These are phyloP conservation scores for Sherardia arvensis DNA, from an alignment of 257 asterid species.

Conservation along the genomic window DNA sequence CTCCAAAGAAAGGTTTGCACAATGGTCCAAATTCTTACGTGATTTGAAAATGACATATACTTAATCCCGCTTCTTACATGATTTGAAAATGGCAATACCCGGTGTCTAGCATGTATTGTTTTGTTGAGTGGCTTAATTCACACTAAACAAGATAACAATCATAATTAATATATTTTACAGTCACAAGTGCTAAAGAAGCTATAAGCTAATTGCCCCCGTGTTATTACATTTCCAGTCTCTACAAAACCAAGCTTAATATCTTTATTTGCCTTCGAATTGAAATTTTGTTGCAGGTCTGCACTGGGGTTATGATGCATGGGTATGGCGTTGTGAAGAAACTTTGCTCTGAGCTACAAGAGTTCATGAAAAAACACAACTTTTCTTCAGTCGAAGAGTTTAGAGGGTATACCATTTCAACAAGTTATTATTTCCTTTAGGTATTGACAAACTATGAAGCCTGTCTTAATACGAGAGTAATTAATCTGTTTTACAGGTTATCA, in stretches of 20 bases:
- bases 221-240: no score
- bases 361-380: constrained; percentile 72
- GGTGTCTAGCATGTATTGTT: neutral
- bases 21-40: neutral
- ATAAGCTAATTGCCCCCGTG: neutral
- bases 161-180: no score
- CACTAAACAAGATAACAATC: neutral
- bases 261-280: neutral
- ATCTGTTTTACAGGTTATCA: constrained; percentile 37
- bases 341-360: constrained; percentile 76
- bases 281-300: constrained; percentile 50
- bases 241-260: neutral
- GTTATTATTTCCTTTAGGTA: neutral
- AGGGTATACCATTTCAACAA: constrained; percentile 39
- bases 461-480: neutral
- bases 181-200: no score
- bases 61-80: neutral
- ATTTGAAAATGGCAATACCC: neutral
- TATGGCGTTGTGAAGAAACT: constrained; percentile 74
- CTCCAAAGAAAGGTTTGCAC: neutral
- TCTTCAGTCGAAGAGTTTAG: constrained; percentile 68
- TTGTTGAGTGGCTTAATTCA: neutral
- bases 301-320: constrained; percentile 96
- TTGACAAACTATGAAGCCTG: neutral
- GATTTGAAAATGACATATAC: neutral